These are phyloP conservation scores for Cladophialophora carrionii DNA, from an alignment of 2,329 filamentous ascomycete genomes.

Conservation along the genomic window DNA sequence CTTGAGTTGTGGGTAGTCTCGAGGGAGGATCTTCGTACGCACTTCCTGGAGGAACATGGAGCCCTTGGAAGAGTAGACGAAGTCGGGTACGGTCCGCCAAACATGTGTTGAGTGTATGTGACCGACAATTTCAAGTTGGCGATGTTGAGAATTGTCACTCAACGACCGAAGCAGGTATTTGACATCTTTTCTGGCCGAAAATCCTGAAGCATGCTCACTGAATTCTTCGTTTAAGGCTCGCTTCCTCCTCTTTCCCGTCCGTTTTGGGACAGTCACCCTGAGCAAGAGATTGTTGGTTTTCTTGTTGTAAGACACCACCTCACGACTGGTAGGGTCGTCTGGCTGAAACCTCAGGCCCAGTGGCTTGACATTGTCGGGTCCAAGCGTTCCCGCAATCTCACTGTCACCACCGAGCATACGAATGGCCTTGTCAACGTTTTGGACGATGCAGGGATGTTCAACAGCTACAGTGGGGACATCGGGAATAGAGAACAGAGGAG, in stretches of 20 bases:
- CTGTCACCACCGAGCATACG: constrained; percentile 63
- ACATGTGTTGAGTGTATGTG: constrained; percentile 79
- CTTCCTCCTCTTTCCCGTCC: constrained; percentile 84
- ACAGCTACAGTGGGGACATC: constrained; percentile 60
- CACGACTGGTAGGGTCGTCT: constrained; percentile 76
- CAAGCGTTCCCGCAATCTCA: constrained; percentile 58
- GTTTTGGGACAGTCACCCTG: constrained; percentile 81
- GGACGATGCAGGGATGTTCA: constrained; percentile 69
- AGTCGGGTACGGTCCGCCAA: constrained; percentile 80
- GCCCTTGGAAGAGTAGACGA: constrained; percentile 73
- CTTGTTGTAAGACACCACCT: constrained; percentile 74
- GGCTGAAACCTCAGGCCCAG: constrained; percentile 76
- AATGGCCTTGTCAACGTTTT: constrained; percentile 66
- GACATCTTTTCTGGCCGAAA: constrained; percentile 56
- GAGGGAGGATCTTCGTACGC: constrained; percentile 69
- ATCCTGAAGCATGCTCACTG: constrained; percentile 49
- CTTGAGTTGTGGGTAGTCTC: constrained; percentile 66
- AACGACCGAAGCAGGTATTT: constrained; percentile 64
- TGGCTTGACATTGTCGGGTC: constrained; percentile 51
- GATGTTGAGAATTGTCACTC: constrained; percentile 69
- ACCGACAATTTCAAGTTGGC: constrained; percentile 71
- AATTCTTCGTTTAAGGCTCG: constrained; percentile 72
- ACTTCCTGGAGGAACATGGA: constrained; percentile 73
- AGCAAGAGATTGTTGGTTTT: constrained; percentile 81
- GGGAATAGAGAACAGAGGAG: constrained; percentile 58